Conservation (phyloP, 1,284 basidiomycete genomes). For the Cystobasidium sp. region DNA sequence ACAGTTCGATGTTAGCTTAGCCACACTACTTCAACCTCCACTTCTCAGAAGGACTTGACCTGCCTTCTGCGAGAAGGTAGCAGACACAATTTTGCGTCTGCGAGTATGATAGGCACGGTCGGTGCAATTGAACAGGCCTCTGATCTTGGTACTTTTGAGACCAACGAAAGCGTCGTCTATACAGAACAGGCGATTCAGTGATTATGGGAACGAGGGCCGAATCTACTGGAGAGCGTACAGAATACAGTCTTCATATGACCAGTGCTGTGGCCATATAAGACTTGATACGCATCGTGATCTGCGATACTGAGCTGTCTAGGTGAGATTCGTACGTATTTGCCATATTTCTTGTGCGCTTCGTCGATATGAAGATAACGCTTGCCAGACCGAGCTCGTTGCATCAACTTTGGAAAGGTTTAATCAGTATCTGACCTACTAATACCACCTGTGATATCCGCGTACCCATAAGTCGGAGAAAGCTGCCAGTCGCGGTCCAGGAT, state of each 20-base stretch:
- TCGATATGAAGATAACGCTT: slow-evolving; percentile 19
- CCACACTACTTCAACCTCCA: background rate
- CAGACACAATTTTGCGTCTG: slow-evolving; percentile 51
- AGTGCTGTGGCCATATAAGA: slow-evolving; percentile 63
- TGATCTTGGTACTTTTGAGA: slow-evolving; percentile 24
- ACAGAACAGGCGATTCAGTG: background rate
- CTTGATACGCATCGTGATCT: slow-evolving; percentile 73
- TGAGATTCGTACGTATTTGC: slow-evolving; percentile 41
- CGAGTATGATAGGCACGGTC: slow-evolving; percentile 74
- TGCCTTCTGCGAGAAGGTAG: slow-evolving; percentile 22
- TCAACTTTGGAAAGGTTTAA: background rate
- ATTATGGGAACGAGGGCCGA: background rate
- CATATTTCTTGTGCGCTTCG: slow-evolving; percentile 30
- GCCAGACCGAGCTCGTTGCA: slow-evolving; percentile 29
- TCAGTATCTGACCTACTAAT: too few relatives aligned
- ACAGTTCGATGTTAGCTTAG: background rate
- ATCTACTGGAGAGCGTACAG: slow-evolving; percentile 33
- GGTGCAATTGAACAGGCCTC: slow-evolving; percentile 74
- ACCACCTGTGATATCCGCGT: too few relatives aligned
- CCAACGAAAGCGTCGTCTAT: slow-evolving; percentile 47
- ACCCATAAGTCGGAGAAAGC: slow-evolving; percentile 39
- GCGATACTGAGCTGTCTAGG: slow-evolving; percentile 60
- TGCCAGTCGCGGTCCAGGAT: slow-evolving; percentile 29
- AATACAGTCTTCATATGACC: slow-evolving; percentile 49
- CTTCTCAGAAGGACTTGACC: background rate